Evolutionary conservation across 2,329 filamentous ascomycete species (phyloP).

Genomic region (Ambrosiella cleistominuta): DNA sequence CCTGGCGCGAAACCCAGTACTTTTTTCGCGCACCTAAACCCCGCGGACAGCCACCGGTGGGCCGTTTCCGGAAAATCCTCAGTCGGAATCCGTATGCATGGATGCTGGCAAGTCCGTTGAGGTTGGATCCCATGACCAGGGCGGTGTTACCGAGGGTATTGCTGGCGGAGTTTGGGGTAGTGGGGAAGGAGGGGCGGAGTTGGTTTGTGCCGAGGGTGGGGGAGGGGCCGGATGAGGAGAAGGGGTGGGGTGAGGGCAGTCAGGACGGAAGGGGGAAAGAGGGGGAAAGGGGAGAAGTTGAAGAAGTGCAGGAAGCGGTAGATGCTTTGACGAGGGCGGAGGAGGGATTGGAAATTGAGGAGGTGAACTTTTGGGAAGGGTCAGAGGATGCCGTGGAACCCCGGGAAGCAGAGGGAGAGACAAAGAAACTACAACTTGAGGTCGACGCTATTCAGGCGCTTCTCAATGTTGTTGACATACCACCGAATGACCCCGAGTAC

Average conservation of each 20-base stretch:
- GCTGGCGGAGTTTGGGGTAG: slow-evolving; percentile 41
- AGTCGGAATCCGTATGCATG: slow-evolving; percentile 46
- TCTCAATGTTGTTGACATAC: neutral
- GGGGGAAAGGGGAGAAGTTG: neutral
- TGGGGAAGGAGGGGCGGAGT: slow-evolving; percentile 32
- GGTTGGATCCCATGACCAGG: slow-evolving; percentile 34
- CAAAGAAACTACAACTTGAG: neutral
- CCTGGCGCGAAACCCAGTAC: slow-evolving; percentile 28
- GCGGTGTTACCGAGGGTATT: slow-evolving; percentile 40
- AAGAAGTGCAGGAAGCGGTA: neutral
- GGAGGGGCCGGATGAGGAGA: neutral
- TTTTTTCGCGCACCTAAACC: slow-evolving; percentile 23
- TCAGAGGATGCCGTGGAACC: neutral
- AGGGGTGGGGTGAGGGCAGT: neutral
- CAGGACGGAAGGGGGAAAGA: neutral
- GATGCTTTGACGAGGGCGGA: neutral
- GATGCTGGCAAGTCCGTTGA: slow-evolving; percentile 42
- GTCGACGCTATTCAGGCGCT: neutral
- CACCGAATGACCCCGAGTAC: slow-evolving; percentile 3
- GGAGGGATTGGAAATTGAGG: neutral
- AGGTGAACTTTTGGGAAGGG: neutral
- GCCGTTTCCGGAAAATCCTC: slow-evolving; percentile 39
- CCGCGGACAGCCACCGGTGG: slow-evolving; percentile 17
- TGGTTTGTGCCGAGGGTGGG: slow-evolving; percentile 36
- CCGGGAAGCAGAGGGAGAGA: neutral